Conservation (phyloP, 164 flowering plant genomes). For the Berberis vulgaris region DNA sequence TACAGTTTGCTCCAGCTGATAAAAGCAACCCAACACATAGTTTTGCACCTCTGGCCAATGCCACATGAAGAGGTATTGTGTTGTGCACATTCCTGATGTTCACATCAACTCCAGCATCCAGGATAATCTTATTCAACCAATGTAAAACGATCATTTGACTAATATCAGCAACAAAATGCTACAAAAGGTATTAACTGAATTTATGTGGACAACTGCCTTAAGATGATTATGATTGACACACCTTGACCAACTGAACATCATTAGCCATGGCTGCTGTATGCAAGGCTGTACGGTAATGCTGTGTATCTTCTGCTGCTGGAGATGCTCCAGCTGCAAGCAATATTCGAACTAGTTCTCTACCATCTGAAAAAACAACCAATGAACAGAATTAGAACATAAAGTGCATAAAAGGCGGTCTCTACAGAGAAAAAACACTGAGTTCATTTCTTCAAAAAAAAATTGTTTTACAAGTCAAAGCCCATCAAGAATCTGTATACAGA, state of each 20-base stretch:
- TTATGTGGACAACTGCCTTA: neutral
- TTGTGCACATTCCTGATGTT: slow-evolving; percentile 78
- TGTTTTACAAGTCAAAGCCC: no score
- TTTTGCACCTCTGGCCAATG: slow-evolving; percentile 93
- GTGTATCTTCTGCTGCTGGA: slow-evolving; percentile 76
- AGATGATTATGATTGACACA: slow-evolving; percentile 13
- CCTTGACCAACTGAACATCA: slow-evolving; percentile 89
- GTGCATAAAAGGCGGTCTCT: no score
- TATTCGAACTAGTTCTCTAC: slow-evolving; percentile 73
- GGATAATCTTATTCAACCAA: slow-evolving; percentile 47
- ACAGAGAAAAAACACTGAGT: no score
- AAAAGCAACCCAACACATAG: slow-evolving; percentile 85
- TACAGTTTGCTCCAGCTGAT: slow-evolving; percentile 80
- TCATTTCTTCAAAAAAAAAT: no score
- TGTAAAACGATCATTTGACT: neutral
- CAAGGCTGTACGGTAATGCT: slow-evolving; percentile 76
- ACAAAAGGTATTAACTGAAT: neutral
- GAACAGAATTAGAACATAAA: no score
- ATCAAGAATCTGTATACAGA: no score
- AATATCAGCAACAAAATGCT: neutral
- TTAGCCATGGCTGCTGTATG: slow-evolving; percentile 95
- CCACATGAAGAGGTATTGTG: slow-evolving; percentile 91
- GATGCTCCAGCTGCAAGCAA: slow-evolving; percentile 95
- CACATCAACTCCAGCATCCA: slow-evolving; percentile 93
- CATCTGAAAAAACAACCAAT: slow-evolving; percentile 36